Conservation (phyloP, 2,329 filamentous ascomycete genomes). For the Drechslera avenae region DNA sequence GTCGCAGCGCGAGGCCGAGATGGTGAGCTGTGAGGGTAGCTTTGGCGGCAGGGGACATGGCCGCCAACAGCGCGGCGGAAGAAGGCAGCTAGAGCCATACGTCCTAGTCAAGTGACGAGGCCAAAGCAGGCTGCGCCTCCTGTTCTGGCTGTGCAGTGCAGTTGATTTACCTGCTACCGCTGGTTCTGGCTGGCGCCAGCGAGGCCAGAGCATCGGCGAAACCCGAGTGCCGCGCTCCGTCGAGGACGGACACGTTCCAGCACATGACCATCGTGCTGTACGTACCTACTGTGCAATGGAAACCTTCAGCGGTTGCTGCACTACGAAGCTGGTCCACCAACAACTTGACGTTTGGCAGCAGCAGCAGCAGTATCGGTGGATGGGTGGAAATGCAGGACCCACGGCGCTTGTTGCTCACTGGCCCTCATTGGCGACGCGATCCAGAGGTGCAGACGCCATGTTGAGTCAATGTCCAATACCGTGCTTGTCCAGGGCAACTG, state of each 20-base stretch:
- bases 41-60: slow-evolving; percentile 9
- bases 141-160: slow-evolving; percentile 1
- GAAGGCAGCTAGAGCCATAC: slow-evolving; percentile 11
- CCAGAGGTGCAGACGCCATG: slow-evolving; percentile 6
- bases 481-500: slow-evolving; percentile 8
- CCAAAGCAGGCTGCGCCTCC: slow-evolving; percentile 5
- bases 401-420: neutral
- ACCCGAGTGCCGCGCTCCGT: slow-evolving; percentile 30
- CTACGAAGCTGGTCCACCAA: slow-evolving; percentile 6
- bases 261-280: slow-evolving; percentile 17
- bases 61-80: neutral
- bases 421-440: neutral
- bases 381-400: slow-evolving; percentile 9
- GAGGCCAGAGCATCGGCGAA: slow-evolving; percentile 32
- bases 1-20: slow-evolving; percentile 26
- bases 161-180: slow-evolving; percentile 12
- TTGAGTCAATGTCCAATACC: slow-evolving; percentile 13
- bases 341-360: slow-evolving; percentile 13
- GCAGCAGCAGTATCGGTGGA: neutral
- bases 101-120: slow-evolving; percentile 7
- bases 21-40: slow-evolving; percentile 5
- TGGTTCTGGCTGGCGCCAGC: slow-evolving; percentile 15
- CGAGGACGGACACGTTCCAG: slow-evolving; percentile 2
- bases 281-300: slow-evolving; percentile 5
- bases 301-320: slow-evolving; percentile 21